A percentile compares a stretch with the other conserved stretches of the same genome.
Evolutionary conservation across 2,329 filamentous ascomycete species (phyloP).

Genomic region (Epichloe gansuensis): DNA sequence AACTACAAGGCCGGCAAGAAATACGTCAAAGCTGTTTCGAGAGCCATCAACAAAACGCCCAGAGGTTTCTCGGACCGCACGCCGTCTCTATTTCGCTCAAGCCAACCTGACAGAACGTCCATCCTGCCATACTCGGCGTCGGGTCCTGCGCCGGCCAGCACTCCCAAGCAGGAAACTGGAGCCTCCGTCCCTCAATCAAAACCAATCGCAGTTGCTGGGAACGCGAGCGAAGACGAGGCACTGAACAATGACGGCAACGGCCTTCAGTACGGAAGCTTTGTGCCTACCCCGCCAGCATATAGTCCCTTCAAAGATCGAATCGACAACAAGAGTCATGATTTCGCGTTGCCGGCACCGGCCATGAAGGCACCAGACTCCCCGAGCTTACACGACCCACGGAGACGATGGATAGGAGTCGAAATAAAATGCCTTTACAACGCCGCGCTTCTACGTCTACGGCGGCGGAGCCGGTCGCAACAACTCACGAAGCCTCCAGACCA

Average conservation of each 20-base stretch:
- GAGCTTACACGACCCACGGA: constrained; percentile 11
- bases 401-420: constrained; percentile 9
- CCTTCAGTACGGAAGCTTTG: constrained; percentile 42
- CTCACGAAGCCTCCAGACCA: background rate
- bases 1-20: constrained; percentile 96
- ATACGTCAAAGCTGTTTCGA: constrained; percentile 70
- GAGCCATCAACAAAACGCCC: constrained; percentile 55
- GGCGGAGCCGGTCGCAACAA: constrained; percentile 13
- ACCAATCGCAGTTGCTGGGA: constrained; percentile 1
- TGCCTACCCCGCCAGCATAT: constrained; percentile 27
- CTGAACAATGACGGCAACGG: constrained; percentile 22
- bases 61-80: constrained; percentile 21
- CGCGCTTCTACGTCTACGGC: constrained; percentile 25
- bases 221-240: constrained; percentile 1
- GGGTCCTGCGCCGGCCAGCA: background rate
- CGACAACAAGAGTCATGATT: constrained; percentile 20
- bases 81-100: constrained; percentile 18
- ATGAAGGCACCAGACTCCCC: constrained; percentile 25
- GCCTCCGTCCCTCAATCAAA: background rate
- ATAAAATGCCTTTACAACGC: constrained; percentile 20
- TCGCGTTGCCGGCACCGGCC: constrained; percentile 43
- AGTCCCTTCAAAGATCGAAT: constrained; percentile 9
- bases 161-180: background rate
- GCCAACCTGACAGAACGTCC: constrained; percentile 4
- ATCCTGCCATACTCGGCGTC: background rate